Evolutionary conservation across 2,329 filamentous ascomycete species (phyloP), one percentile per base, ranked within the genome.

Genomic region (Bertia moriformis): DNA sequence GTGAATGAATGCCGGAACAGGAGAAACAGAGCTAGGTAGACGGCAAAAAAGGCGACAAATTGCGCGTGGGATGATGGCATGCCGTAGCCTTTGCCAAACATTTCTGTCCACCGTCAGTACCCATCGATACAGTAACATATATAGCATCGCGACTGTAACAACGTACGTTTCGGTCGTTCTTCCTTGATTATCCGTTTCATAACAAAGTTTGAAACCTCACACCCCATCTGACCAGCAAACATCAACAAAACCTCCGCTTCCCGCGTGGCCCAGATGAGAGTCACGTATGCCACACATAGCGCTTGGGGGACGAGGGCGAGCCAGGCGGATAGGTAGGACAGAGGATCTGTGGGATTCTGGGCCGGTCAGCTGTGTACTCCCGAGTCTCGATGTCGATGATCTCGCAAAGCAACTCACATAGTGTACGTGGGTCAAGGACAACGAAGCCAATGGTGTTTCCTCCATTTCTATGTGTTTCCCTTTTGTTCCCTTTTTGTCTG

Each of bases 391-490:
- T n/a, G n/a, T n/a, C n/a, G n/a, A n/a, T n/a, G n/a, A n/a, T n/a
- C n/a, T n/a, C n/a, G n/a, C 41, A 30, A 14, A 29, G 19, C 19
- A n/a, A 59, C 75, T 53, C 63, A 93, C 88, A 69, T 96, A 96
- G 66, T 91, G 85, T 49, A 96, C 88, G 63, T 96, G 89, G 10
- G 91, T 96, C 48, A 98, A 65, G 39, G 89, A 94, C 44, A 98
- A 72, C 18, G 89, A 96, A 39, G 88, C 86, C 41, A 96, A 67
- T 30, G 83, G 77, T 29, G 54, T 53, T 18, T 35, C 32, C 17
- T 17, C 32, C 32, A 35, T 35, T n/a, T n/a, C n/a, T n/a, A n/a
- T n/a, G n/a, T n/a, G n/a, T n/a, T n/a, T n/a, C n/a, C n/a, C n/a
- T n/a, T n/a, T n/a, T n/a, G n/a, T n/a, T n/a, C n/a, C n/a, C n/a